Evolutionary conservation across 2,329 filamentous ascomycete species (phyloP), one percentile per base, ranked within the genome.

Genomic region (Talaromyces sp.): DNA sequence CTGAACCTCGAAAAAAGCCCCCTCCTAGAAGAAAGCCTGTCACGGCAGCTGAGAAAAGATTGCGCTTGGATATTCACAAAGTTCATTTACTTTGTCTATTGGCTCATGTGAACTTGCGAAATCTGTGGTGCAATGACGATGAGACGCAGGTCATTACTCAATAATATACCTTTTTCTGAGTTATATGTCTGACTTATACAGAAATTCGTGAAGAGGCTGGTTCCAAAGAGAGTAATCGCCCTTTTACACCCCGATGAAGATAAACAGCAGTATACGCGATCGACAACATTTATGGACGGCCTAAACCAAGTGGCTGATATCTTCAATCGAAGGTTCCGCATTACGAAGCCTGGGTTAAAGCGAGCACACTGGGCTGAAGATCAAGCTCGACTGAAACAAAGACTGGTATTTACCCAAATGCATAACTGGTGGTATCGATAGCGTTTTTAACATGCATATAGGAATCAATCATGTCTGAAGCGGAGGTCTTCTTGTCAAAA

Each of bases 61-160:
- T 80, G 27, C 84, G 92, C 17, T 70, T 94, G 27, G 82, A 90
- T 47, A 80, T 91, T n/a, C 94, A 99, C 71, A 96, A 93, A 71
- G 79, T 86, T 56, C 92, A 99, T 73, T 60, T 97, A 0, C 75
- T 97, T 13, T 96, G 90, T 68, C 79, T 99, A 2, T 73, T 99
- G 14, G 84, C 86, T 9, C 90, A 97, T 70, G 82, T 87, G 14
- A 82, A 89, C 60, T 79, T 85, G 52, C 85, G 92, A 50, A 99
- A 97, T 67, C 78, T 83, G 49, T 97, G 93, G 91, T 97, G 92
- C 74, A 96, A 96, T 65, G 87, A 93, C 66, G 64, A 76, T 13
- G 74, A 81, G 51, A 83, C 89, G 8, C 90, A 96, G 67, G 80
- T 78, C 59, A 48, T 66, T 57, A 35, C 30, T 49, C 11, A 48